These are phyloP conservation scores for Penstemon barbatus DNA, from an alignment of 257 asterid species.

Conservation along the genomic window DNA sequence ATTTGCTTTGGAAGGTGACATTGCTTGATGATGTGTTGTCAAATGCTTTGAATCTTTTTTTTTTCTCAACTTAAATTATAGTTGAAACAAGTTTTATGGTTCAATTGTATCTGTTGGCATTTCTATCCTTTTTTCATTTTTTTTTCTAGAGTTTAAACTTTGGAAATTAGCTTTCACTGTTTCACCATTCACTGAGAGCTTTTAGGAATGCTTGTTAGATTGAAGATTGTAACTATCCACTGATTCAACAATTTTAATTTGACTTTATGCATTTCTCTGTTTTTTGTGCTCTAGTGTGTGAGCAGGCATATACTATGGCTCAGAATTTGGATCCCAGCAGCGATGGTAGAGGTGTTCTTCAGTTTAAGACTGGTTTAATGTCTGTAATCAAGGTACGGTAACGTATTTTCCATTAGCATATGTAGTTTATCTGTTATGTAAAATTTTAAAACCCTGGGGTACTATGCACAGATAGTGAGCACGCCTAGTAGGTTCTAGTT, in stretches of 20 bases:
- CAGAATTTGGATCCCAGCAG: constrained; percentile 94
- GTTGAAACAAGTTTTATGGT: background rate
- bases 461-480: background rate
- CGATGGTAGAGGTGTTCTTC: constrained; percentile 96
- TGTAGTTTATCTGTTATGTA: constrained; percentile 18
- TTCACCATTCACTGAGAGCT: constrained; percentile 18
- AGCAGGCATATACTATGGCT: constrained; percentile 98
- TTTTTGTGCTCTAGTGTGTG: constrained; percentile 64
- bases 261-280: background rate
- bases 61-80: background rate
- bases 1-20: background rate
- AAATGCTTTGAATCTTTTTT: background rate
- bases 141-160: background rate
- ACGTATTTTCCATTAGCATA: constrained; percentile 20
- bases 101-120: background rate
- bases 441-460: constrained; percentile 4
- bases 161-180: constrained; percentile 17
- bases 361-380: constrained; percentile 96
- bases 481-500: background rate
- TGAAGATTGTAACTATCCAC: constrained; percentile 7
- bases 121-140: background rate
- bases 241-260: constrained; percentile 4
- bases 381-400: constrained; percentile 87
- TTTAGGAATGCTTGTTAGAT: constrained; percentile 13
- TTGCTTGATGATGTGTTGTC: background rate